Evolutionary conservation across 768 basidiomycete genomes (phyloP).

Genomic region (Boletus pseudopeckii): DNA sequence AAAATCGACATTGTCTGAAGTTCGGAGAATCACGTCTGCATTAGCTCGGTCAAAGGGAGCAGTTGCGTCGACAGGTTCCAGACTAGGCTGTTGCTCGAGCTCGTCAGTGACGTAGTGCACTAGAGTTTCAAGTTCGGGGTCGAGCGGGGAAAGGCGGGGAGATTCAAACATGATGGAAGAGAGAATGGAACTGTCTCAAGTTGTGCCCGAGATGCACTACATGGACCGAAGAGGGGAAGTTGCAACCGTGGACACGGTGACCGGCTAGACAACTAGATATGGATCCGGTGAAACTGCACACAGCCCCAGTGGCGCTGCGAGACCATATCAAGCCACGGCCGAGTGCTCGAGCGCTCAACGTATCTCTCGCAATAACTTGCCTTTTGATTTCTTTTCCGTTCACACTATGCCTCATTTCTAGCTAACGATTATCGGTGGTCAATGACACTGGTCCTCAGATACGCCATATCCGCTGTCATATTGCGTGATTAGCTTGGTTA

Average conservation of each 20-base stretch:
- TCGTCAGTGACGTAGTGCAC: background rate
- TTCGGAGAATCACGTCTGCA: slow-evolving; percentile 53
- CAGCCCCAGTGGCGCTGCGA: background rate
- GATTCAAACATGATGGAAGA: slow-evolving; percentile 15
- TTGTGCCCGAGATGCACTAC: slow-evolving; percentile 2
- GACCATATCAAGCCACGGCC: background rate
- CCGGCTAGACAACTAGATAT: slow-evolving; percentile 1
- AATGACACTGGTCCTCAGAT: background rate
- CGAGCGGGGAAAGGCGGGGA: slow-evolving; percentile 2
- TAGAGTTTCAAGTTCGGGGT: slow-evolving; percentile 3
- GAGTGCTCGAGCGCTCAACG: too few species aligned
- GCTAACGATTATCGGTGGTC: too few species aligned
- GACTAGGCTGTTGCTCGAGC: background rate
- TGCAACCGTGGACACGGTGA: slow-evolving; percentile 3
- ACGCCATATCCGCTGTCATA: background rate
- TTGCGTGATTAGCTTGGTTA: background rate
- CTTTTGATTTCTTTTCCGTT: background rate
- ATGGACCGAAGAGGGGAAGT: slow-evolving; percentile 10
- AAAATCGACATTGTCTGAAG: slow-evolving; percentile 51
- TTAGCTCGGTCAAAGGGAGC: slow-evolving; percentile 47
- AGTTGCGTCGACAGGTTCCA: slow-evolving; percentile 27
- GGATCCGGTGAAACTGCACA: background rate
- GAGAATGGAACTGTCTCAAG: background rate
- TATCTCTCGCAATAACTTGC: background rate
- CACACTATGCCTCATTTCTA: background rate